A percentile compares a stretch with the other conserved stretches of the same genome.
These are phyloP conservation scores for Rhodofomes roseus DNA, from an alignment of 1,284 basidiomycete genomes.

Conservation along the genomic window DNA sequence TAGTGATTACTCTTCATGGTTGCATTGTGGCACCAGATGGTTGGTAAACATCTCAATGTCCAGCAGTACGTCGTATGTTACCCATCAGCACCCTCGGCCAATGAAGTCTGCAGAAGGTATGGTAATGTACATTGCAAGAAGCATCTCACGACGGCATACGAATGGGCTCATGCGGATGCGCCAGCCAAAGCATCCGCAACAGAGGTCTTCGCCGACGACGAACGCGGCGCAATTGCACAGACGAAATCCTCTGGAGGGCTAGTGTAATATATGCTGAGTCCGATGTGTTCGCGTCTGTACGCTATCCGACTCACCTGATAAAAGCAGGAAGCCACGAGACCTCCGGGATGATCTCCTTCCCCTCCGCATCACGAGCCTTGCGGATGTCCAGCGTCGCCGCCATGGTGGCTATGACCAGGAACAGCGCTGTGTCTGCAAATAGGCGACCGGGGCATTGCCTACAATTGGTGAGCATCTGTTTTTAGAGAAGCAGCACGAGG, in stretches of 20 bases:
- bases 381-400: slow-evolving; percentile 3
- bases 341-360: background rate
- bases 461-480: background rate
- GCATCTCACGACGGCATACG: too few species aligned
- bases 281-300: background rate
- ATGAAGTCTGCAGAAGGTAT: too few species aligned
- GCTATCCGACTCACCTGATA: background rate
- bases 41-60: too few species aligned
- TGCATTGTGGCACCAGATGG: too few species aligned
- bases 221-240: background rate
- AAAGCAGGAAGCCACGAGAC: background rate
- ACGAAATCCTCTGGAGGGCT: background rate
- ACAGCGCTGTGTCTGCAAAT: slow-evolving; percentile 1
- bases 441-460: background rate
- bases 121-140: too few species aligned
- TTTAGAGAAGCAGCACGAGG: background rate
- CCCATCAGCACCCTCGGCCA: too few species aligned
- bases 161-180: too few species aligned
- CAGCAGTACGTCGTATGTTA: too few species aligned
- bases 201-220: background rate
- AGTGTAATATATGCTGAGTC: background rate
- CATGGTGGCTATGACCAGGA: background rate
- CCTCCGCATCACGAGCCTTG: background rate
- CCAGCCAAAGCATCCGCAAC: background rate
- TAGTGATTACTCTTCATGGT: too few species aligned